Evolutionary conservation across 2,329 filamentous ascomycete genomes (phyloP), one percentile per base, ranked within the genome.

Genomic region (Fusarium luffae): DNA sequence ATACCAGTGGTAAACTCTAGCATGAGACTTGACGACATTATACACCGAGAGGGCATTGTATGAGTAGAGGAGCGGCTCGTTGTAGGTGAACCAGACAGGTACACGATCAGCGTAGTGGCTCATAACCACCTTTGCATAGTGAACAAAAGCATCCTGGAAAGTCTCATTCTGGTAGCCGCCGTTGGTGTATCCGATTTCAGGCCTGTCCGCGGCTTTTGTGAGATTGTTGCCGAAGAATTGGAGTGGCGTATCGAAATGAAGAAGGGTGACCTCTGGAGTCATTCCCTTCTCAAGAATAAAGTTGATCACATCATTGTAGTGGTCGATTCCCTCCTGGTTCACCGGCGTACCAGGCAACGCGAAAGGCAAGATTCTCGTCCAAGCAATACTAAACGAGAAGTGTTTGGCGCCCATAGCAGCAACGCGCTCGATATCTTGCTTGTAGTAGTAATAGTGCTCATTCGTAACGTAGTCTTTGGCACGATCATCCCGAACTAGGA

Each of bases 381-480:
- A 87, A 0, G 84, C 76, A 56, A 87, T 85, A 6, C 82, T 84
- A 65, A 86, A 87, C 4, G 83, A 83, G 73, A 85, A 86, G 50
- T 85, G 82, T 46, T 81, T 80, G 11, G 85, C 80, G 0, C 85
- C 85, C 75, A 88, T 80, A 4, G 83, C 79, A 2, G 85, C 85
- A 11, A 87, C 78, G 0, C 85, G 80, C 60, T 83, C 84, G 44
- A 88, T 86, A 43, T 87, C 84, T 75, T 87, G 85, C 73, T 86
- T 87, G 70, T 87, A 88, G 10, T 85, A 75, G 63, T 85, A 87
- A 71, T 87, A 87, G 58, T 86, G 82, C 75, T 85, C 84, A 43
- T 83, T 85, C 4, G 82, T 82, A 37, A 80, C 77, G 56, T 81
- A 79, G 28, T 75, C 62, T 44, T 80, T 79, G 6, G 64, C 54